Conservation (phyloP, 1,139 yeast species). For the Magnusiomyces magnusii region DNA sequence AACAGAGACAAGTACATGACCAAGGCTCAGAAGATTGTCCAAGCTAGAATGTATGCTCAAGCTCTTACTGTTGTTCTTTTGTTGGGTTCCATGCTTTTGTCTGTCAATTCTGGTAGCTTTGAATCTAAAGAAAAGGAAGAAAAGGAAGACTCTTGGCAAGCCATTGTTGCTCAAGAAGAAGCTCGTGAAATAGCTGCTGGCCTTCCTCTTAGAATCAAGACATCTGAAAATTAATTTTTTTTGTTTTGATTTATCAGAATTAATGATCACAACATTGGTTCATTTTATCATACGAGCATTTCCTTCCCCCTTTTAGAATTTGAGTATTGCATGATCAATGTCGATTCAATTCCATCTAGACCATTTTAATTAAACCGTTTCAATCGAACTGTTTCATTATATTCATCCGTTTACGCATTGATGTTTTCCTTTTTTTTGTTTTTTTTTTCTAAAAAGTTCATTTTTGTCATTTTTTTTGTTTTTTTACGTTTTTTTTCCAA, state of each 20-base stretch:
- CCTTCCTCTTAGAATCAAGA: conserved; percentile 7
- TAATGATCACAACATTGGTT: too few species aligned
- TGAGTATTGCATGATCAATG: too few species aligned
- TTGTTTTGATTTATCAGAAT: not conserved
- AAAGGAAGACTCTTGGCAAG: conserved; percentile 28
- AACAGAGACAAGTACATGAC: conserved; percentile 73
- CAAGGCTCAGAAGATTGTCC: conserved; percentile 77
- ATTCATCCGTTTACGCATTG: too few species aligned
- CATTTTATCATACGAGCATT: too few species aligned
- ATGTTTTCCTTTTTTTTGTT: too few species aligned
- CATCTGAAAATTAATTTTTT: not conserved
- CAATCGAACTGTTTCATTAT: too few species aligned
- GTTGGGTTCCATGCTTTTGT: conserved; percentile 30
- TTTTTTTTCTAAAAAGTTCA: too few species aligned
- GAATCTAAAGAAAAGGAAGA: conserved; percentile 29
- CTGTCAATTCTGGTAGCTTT: conserved; percentile 19
- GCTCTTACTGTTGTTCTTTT: conserved; percentile 45
- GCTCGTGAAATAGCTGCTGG: conserved; percentile 22
- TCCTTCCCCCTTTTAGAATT: too few species aligned
- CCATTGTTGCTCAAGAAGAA: conserved; percentile 27
- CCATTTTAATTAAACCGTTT: too few species aligned
- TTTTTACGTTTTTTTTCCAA: too few species aligned
- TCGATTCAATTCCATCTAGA: too few species aligned
- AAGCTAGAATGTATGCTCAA: conserved; percentile 94
- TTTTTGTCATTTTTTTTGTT: too few species aligned